Evolutionary conservation across 164 flowering plant genomes (phyloP), one percentile per base, ranked within the genome.

Genomic region (Nymphaea thermarum): DNA sequence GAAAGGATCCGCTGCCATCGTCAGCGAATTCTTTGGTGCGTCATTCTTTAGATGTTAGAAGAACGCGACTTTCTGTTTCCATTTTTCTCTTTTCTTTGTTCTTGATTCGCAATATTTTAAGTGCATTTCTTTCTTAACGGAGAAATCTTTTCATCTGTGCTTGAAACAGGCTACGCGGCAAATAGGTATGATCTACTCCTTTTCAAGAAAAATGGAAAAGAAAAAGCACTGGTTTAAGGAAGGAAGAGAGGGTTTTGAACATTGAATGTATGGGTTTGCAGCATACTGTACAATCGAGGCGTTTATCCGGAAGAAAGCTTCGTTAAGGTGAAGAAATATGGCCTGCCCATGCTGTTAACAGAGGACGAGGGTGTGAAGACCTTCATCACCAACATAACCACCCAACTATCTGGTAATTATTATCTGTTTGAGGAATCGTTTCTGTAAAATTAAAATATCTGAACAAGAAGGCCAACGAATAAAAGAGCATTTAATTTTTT

Each of bases 221-320:
- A 25, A 25, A 25, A 25, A 25, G 36, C 0, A 25, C 0, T 25
- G 36, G 57, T 51, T 51, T 51, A 3, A 8, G 14, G 14, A 47
- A 51, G 57, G 5, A 15, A 51, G 47, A 15, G 61, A 2, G 55
- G 43, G 41, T 42, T 41, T 14, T 25, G 42, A 43, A 11, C 42
- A 17, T 43, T 11, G 43, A 62, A 60, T 63, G 45, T 42, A 64
- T 25, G 15, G 17, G 8, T 62, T 62, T 41, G 43, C 78, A 93
- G 97, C 66, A 91, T 94, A 73, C 82, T 95, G 3, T 95, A 95
- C 77, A 92, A 92, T 71, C 89, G 98, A 0, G 98, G 86, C 42
- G 84, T 95, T 43, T 95, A 95, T 68, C 93, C 96, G 0, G 99
- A 90, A 73, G 99, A 92, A 68, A 84, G 91, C 71, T 95, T 95